Base-by-base conservation (phyloP, 371 early-diverging fungal species). In the Actinomortierella wolfii region DNA sequence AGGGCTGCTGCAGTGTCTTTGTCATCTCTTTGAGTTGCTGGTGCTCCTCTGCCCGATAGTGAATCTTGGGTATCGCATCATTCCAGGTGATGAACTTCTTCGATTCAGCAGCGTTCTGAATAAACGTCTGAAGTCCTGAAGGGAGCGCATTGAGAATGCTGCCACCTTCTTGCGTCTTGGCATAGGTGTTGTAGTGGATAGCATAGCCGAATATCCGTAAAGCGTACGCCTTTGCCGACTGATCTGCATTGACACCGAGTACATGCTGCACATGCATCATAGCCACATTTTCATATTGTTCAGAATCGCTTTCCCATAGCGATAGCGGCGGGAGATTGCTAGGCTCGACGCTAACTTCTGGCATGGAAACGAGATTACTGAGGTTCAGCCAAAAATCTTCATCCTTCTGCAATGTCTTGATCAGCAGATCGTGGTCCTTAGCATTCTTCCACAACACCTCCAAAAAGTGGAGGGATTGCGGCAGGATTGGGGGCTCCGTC, bases 381-480 rank as follows among this genome's bases (percentile, higher is more conserved):
- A 73, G 57, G 41, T 60, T 62, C 51, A 59, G 59, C 74, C 74
- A 73, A 52, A 73, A 73, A 8, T 20, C 28, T 0, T 59, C 64
- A 15, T 73, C 61, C 20, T 63, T 62, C 43, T 56, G 56, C 13
- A 73, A 41, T 24, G 53, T 61, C 59, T 54, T 66, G 67, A 59
- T 59, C 43, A 73, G 28, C 2, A 67, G 42, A 8, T 63, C 56
- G 21, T 73, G 74, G 41, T 73, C 67, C 44, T 67, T 63, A 25
- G 74, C 63, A 24, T 73, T 73, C n/a, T 63, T 56, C 67, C 67
- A 73, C 23, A 73, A 63, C 1, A 59, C 49, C 40, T 67, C 57
- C 43, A 73, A 45, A 56, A 73, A 73, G 24, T 62, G 52, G 17
- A 73, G 67, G 21, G 46, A 63, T 17, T 62, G 74, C 0, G 74